phyloP scores from a whole-genome alignment of 2,329 filamentous ascomycete genomes.

The Penicillium olsonii region DNA sequence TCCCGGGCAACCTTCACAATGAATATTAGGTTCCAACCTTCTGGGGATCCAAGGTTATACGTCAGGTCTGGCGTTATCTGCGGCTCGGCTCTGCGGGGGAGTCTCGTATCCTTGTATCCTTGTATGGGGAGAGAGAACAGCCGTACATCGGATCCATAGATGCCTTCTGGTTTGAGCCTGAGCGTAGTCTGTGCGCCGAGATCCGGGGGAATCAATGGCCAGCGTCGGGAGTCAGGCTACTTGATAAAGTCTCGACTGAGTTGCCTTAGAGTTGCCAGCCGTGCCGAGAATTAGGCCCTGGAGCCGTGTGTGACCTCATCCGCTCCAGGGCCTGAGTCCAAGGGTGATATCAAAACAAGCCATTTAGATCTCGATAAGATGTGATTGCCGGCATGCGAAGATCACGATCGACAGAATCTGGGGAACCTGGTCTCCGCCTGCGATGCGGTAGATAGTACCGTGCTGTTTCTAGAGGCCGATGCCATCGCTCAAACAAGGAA shows the following conservation, averaged over 20 bases:
- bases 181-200: not conserved
- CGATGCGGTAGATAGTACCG: not conserved
- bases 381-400: not conserved
- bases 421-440: constrained; percentile 3
- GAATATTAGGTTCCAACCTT: too few species aligned
- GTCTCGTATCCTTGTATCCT: not conserved
- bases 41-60: too few species aligned
- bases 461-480: not conserved
- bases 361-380: not conserved
- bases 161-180: not conserved
- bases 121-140: not conserved
- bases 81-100: not conserved
- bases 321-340: too few species aligned
- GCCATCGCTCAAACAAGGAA: not conserved
- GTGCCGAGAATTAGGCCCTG: not conserved
- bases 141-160: not conserved
- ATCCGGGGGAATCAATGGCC: not conserved
- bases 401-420: constrained; percentile 8
- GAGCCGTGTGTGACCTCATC: not conserved
- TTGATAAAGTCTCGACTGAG: not conserved
- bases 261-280: not conserved
- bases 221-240: not conserved
- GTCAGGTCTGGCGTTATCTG: not conserved
- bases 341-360: not conserved
- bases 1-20: too few species aligned